Conservation (phyloP, 2,329 filamentous ascomycete species). For the Emydomyces testavorans region DNA sequence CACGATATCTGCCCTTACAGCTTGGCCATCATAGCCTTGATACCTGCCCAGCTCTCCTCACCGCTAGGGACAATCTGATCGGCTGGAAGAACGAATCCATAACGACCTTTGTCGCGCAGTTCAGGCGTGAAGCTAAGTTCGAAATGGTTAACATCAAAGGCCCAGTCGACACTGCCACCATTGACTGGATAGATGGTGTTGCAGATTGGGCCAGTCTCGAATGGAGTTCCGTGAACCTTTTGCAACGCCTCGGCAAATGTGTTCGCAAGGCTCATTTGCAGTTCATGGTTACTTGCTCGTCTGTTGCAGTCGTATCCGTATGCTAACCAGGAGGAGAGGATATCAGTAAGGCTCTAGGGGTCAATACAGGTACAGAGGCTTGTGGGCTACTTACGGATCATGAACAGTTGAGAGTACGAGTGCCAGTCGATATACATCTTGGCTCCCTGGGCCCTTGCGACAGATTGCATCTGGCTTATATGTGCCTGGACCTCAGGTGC, state of each 20-base stretch:
- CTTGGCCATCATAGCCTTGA: constrained; percentile 15
- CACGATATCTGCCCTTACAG: neutral
- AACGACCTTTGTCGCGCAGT: constrained; percentile 38
- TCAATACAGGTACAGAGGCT: neutral
- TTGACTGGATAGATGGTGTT: constrained; percentile 49
- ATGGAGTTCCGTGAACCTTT: constrained; percentile 41
- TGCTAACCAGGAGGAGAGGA: constrained; percentile 18
- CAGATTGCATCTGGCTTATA: constrained; percentile 36
- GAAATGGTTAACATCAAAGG: constrained; percentile 34
- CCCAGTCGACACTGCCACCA: constrained; percentile 35
- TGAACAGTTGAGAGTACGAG: constrained; percentile 50
- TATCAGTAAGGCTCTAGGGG: neutral
- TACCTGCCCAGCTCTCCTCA: constrained; percentile 39
- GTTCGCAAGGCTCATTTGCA: constrained; percentile 41
- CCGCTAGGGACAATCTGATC: constrained; percentile 39
- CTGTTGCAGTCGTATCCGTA: constrained; percentile 50
- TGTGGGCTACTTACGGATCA: constrained; percentile 25
- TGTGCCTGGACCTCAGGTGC: constrained; percentile 45
- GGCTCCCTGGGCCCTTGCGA: constrained; percentile 41
- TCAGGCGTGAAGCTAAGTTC: constrained; percentile 41
- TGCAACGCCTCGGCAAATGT: constrained; percentile 44
- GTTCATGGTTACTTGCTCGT: constrained; percentile 37
- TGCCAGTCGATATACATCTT: constrained; percentile 56
- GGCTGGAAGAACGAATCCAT: constrained; percentile 42
- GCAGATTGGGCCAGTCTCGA: constrained; percentile 42